A percentile compares a stretch with the other conserved stretches of the same genome.
phyloP scores from a whole-genome alignment of 441 rosid genomes.

The Theobroma grandiflorum region DNA sequence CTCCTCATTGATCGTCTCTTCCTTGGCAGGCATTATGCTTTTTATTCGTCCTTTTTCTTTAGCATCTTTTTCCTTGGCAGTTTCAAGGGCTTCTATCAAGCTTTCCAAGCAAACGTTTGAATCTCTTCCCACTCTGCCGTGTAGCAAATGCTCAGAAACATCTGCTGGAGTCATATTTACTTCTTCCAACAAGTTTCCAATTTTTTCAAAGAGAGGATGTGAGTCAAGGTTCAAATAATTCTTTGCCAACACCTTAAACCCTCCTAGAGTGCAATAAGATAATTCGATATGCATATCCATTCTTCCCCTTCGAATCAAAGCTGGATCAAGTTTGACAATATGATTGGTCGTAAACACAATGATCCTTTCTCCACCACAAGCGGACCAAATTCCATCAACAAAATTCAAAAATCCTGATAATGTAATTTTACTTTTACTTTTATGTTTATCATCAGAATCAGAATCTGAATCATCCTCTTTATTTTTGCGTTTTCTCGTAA shows the following conservation, averaged over 20 bases:
- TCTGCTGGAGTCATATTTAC: too few relatives aligned
- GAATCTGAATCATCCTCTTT: conserved; percentile 22
- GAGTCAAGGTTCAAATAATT: conserved; percentile 43
- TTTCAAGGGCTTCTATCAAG: too few relatives aligned
- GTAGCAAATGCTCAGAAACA: too few relatives aligned
- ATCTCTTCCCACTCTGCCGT: too few relatives aligned
- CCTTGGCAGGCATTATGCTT: too few relatives aligned
- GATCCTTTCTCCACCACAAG: conserved; percentile 65
- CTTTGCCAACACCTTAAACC: conserved; percentile 51
- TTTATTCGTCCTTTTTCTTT: too few relatives aligned
- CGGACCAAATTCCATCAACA: conserved; percentile 75
- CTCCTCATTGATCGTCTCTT: too few relatives aligned
- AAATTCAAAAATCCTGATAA: conserved; percentile 67
- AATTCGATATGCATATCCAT: conserved; percentile 62
- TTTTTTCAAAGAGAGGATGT: conserved; percentile 39
- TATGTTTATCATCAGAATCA: conserved; percentile 26
- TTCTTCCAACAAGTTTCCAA: neutral
- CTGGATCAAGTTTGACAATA: conserved; percentile 59
- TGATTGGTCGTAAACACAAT: conserved; percentile 60
- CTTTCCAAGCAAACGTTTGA: too few relatives aligned
- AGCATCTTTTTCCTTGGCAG: too few relatives aligned
- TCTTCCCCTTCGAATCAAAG: conserved; percentile 57
- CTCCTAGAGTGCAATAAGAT: conserved; percentile 49
- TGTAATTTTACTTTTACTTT: conserved; percentile 54
- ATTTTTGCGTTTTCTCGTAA: conserved; percentile 45